Percentiles rank a stretch among this genome's conserved stretches.
Conservation (phyloP, 257 asterid species). For the Leonotis leonurus region DNA sequence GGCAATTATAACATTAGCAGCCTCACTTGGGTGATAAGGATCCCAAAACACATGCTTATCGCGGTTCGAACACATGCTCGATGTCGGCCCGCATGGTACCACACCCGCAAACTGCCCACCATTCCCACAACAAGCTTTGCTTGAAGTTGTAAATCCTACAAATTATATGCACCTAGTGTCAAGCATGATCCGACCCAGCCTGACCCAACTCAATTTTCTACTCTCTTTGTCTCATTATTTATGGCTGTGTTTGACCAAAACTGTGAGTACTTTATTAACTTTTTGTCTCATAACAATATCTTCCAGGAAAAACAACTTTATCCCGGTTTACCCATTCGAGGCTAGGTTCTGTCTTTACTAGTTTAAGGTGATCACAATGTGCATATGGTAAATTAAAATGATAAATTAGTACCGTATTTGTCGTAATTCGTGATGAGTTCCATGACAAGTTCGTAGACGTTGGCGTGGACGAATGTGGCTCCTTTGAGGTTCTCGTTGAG, state of each 20-base stretch:
- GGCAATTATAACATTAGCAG: conserved; percentile 81
- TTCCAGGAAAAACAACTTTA: no score
- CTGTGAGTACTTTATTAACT: no score
- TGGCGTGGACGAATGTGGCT: conserved; percentile 72
- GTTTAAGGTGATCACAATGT: background rate
- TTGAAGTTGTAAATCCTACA: conserved; percentile 58
- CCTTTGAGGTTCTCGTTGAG: conserved; percentile 55
- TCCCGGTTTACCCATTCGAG: no score
- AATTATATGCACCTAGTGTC: no score
- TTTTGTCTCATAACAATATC: no score
- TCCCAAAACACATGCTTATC: conserved; percentile 88
- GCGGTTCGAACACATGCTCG: conserved; percentile 71
- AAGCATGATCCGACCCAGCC: no score
- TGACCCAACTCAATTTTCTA: no score
- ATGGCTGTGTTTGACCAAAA: no score
- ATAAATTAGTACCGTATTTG: conserved; percentile 41
- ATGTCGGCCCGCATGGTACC: conserved; percentile 83
- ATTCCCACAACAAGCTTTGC: conserved; percentile 76
- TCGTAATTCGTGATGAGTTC: conserved; percentile 70
- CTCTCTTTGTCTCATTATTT: no score
- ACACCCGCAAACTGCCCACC: conserved; percentile 91
- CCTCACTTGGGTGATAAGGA: conserved; percentile 95
- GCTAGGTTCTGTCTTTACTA: no score
- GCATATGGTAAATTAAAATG: background rate
- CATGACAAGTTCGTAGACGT: conserved; percentile 82